phyloP scores from a whole-genome alignment of 1,139 yeast species.

The Arxiozyma bovina region DNA sequence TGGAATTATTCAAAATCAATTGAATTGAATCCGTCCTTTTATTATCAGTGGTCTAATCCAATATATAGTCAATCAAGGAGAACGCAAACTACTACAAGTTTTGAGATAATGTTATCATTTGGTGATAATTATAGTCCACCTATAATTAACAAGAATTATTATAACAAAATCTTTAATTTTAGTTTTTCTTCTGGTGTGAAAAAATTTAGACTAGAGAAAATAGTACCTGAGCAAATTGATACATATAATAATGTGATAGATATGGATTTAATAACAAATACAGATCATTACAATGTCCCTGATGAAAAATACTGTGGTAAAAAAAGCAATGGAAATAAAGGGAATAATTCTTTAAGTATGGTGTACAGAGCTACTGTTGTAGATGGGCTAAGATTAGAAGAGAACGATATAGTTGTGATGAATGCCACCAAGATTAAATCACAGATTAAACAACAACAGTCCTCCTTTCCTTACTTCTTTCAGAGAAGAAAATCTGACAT shows the following conservation, averaged over 20 bases:
- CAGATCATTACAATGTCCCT: slow-evolving; percentile 7
- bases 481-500: neutral
- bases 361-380: slow-evolving; percentile 16
- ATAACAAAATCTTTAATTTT: slow-evolving; percentile 8
- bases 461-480: neutral
- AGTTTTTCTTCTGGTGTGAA: slow-evolving; percentile 15
- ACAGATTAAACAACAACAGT: neutral
- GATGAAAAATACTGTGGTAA: slow-evolving; percentile 2
- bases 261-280: slow-evolving; percentile 5
- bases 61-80: slow-evolving; percentile 8
- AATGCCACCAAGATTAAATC: slow-evolving; percentile 9
- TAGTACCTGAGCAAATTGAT: slow-evolving; percentile 15
- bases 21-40: slow-evolving; percentile 19
- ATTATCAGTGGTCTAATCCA: slow-evolving; percentile 19
- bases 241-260: slow-evolving; percentile 15
- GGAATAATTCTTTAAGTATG: slow-evolving; percentile 5
- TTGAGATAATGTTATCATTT: slow-evolving; percentile 17
- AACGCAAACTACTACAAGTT: slow-evolving; percentile 15
- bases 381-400: slow-evolving; percentile 13
- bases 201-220: slow-evolving; percentile 19
- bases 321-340: neutral
- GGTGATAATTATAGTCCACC: neutral
- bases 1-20: slow-evolving; percentile 12
- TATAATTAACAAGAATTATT: slow-evolving; percentile 1
- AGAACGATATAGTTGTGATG: slow-evolving; percentile 9